Evolutionary conservation across 208 protist genomes (phyloP), one percentile per base, ranked within the genome.

Genomic region (Trypanosoma rangeli): DNA sequence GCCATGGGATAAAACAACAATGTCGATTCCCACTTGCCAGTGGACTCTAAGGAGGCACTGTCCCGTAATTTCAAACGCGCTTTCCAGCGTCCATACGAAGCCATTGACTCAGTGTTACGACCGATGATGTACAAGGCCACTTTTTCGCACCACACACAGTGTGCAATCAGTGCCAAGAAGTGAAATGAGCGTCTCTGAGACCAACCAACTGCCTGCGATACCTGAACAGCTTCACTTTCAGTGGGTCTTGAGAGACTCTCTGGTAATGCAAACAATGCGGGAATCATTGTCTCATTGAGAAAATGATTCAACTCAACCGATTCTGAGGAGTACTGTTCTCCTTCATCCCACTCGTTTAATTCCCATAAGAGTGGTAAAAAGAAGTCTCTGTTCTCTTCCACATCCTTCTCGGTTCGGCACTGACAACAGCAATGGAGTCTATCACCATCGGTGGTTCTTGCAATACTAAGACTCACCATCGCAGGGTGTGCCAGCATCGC

Each of bases 111-210:
- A 64, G 26, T 60, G 3, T 1, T 44, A 29, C 54, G 44, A 48
- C 52, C 59, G 44, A 61, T 59, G 39, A 77, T 54, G 37, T 46
- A 56, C 46, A 54, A 50, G 3, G 55, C 52, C n/a, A 83, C 60
- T 44, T 68, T 74, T 66, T 78, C 73, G 55, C 73, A 76, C 78
- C 78, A 83, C 18, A 78, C 65, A 37, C 72, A 63, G 53, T 83
- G 78, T 50, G 78, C 73, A 28, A 83, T 71, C 5, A 73, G 52
- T 33, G 78, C 68, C 46, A 83, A 55, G 24, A 64, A 56, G 29
- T 70, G 66, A 62, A 83, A 83, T 50, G 64, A 79, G 42, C 73
- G 73, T 44, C 68, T 66, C 62, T 83, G 78, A 22, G 62, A 33
- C 58, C 70, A 83, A n/a, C 65, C 56, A 35, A 54, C 44, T 24